These are phyloP conservation scores for Candida tropicalis DNA, from an alignment of 1,139 yeast species.

Conservation along the genomic window DNA sequence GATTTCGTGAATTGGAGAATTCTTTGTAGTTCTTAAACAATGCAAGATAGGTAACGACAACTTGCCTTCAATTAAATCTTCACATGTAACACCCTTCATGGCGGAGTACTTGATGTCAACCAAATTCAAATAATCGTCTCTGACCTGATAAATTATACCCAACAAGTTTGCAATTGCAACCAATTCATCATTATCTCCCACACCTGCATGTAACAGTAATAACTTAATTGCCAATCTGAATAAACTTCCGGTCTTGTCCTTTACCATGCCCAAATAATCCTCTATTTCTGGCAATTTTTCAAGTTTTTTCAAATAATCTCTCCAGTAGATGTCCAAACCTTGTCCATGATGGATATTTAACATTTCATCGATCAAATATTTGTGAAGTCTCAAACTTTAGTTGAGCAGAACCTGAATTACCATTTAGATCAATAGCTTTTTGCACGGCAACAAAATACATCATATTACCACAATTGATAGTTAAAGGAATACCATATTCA, in stretches of 20 bases:
- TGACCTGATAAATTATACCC: conserved; percentile 80
- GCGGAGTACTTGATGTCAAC: conserved; percentile 51
- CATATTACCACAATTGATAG: conserved; percentile 81
- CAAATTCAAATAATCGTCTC: conserved; percentile 78
- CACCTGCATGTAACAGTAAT: conserved; percentile 43
- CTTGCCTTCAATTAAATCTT: conserved; percentile 88
- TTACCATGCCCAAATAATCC: conserved; percentile 79
- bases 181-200: conserved; percentile 22
- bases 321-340: conserved; percentile 86
- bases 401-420: neutral
- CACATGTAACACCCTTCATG: conserved; percentile 77
- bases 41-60: conserved; percentile 83
- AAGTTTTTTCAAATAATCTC: conserved; percentile 50
- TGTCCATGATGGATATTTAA: conserved; percentile 84
- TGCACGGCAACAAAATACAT: conserved; percentile 75
- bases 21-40: conserved; percentile 25
- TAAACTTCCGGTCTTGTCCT: conserved; percentile 87
- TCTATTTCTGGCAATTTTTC: conserved; percentile 59
- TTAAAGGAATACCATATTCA: conserved; percentile 73
- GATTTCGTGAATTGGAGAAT: conserved; percentile 29
- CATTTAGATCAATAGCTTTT: conserved; percentile 35
- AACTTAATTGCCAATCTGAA: conserved; percentile 72
- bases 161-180: conserved; percentile 72
- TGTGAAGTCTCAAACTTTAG: conserved; percentile 17
- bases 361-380: conserved; percentile 68